Conservation (phyloP, 805 yeast genomes). For the Metschnikowia lachancei region DNA sequence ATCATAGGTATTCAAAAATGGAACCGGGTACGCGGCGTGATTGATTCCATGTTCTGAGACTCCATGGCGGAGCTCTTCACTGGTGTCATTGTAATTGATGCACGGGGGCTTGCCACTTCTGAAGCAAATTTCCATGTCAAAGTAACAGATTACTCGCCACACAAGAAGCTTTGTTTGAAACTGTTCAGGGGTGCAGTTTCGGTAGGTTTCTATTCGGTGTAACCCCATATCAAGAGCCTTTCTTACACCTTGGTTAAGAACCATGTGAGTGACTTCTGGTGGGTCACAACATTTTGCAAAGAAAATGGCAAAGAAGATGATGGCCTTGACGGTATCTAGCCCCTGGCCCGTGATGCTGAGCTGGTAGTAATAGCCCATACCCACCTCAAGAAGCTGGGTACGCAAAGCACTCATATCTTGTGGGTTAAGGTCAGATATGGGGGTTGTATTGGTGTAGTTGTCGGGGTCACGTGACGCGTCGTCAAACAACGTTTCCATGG, state of each 20-base stretch:
- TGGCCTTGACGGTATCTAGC: slow-evolving; percentile 11
- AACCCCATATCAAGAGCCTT: slow-evolving; percentile 58
- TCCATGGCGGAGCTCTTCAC: slow-evolving; percentile 10
- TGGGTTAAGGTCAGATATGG: background rate
- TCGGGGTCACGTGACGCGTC: background rate
- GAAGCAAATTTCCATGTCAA: slow-evolving; percentile 45
- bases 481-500: slow-evolving; percentile 3
- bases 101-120: slow-evolving; percentile 50
- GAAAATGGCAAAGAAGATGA: slow-evolving; percentile 8
- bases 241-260: slow-evolving; percentile 46
- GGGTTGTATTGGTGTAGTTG: background rate
- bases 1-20: slow-evolving; percentile 8
- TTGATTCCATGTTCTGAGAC: background rate
- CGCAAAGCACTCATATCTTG: background rate
- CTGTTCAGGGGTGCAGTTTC: slow-evolving; percentile 35
- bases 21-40: background rate
- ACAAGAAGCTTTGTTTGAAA: slow-evolving; percentile 34
- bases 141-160: slow-evolving; percentile 49
- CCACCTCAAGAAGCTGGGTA: slow-evolving; percentile 5
- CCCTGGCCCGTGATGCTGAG: slow-evolving; percentile 11
- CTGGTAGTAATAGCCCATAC: slow-evolving; percentile 10
- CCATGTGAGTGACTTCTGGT: slow-evolving; percentile 29
- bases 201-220: slow-evolving; percentile 47
- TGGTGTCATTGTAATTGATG: slow-evolving; percentile 38
- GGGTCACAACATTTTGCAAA: slow-evolving; percentile 11